Base-by-base conservation (phyloP, 2,329 filamentous ascomycete species). In the Chalaropsis ovoidea region DNA sequence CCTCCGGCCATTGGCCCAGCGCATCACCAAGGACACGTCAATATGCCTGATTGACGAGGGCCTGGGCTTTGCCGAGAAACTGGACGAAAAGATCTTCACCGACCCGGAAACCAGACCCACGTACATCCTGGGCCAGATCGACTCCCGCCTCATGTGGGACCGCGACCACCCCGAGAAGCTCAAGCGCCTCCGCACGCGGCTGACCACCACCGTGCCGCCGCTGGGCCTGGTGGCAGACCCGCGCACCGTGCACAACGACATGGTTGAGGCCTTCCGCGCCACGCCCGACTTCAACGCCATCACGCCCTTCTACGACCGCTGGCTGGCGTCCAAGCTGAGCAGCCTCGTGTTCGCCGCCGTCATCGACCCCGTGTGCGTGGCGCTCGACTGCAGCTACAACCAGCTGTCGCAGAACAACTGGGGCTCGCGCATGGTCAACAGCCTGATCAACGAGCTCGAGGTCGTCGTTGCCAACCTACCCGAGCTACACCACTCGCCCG, bases 1-100 rank as follows among this genome's bases (percentile, higher is more conserved):
- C 1, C 72, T 95, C 27, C 71, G 77, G 2, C 75, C 79, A 0
- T 77, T 94, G 65, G 81, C 80, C 65, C 81, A 89, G 70, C 82
- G 89, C 10, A 76, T 95, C n/a, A 80, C 82, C 54, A 77, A 81
- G 2, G 77, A 84, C 35, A 90, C 87, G 0, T 88, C 89, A 0
- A 81, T 96, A 7, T 84, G 88, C 67, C 82, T 95, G 65, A 74
- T 95, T 65, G 87, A 90, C 66, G 89, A 93, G 68, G 90, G 92
- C 0, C 83, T 97, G 74, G 93, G 94, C 0, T 78, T 90, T 1
- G 79, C 90, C n/a, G 91, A 97, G 61, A 81, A 86, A 61, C 80
- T 96, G 49, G 90, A 90, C 70, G 75, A 80, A 42, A 74, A 81
- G 11, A 74, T 95, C 35, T 96, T 96, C 70, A 80, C 83, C 0